Base-by-base conservation (phyloP, 2,329 filamentous ascomycete genomes). In the Chrysosporium keratinophilum region DNA sequence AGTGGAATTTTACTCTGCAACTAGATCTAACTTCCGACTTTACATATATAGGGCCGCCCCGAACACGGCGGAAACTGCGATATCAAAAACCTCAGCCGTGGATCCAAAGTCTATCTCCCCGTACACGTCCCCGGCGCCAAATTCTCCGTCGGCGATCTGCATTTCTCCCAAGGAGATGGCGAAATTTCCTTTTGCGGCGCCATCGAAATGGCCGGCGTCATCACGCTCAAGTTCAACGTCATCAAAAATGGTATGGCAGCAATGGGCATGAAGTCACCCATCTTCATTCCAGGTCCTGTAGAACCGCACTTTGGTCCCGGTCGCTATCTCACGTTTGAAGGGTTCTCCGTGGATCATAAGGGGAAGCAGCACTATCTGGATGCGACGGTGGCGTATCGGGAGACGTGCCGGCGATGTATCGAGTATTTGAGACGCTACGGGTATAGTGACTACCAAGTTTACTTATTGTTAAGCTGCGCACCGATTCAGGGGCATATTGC, bases 1-100 rank as follows among this genome's bases (percentile, higher is more conserved):
- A 10, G 17, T 10, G 3, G 5, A 33, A n/a, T 40, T 3, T 39
- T 41, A 34, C 34, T n/a, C 34, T 17, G 37, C 23, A n/a, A 35
- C 5, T n/a, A 34, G 4, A 15, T 28, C 23, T 28, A 28, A 28
- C 15, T 34, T 15, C n/a, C 6, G 9, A 14, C 10, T 31, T n/a
- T 9, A 28, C 14, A 41, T 6, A 11, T 17, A 4, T 20, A 71
- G 49, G 80, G 89, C 1, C 76, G 88, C 0, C 88, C 88, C 0
- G 88, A 94, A 63, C 86, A 94, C 61, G 90, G 90, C 12, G 90
- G 89, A 0, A 95, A 95, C 63, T 93, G 88, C 65, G 88, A 95
- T 61, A 93, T 94, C 69, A 94, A 94, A 73, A 93, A 93, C 62
- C 75, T 94, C 31, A 85, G 80, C 1, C 76, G 87, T 5, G 88